Base-by-base conservation (phyloP, 2,329 filamentous ascomycete species). In the Aureobasidium sp. region DNA sequence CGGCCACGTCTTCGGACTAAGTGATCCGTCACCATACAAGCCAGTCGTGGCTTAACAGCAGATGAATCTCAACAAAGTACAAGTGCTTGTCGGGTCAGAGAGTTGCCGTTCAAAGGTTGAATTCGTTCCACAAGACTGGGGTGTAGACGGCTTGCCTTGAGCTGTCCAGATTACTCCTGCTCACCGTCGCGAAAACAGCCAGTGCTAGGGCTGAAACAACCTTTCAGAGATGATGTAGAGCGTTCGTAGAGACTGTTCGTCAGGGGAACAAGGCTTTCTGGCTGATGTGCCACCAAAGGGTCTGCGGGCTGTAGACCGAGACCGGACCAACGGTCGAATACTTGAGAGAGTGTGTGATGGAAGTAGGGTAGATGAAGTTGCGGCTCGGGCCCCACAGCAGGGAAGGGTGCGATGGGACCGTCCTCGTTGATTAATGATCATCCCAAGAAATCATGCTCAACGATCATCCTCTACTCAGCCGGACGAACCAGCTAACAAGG, bases 261-360 rank as follows among this genome's bases (percentile, higher is more conserved):
- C 15, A 49, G 25, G 45, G 17, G 22, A 49, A 49, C 56, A 34
- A 29, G 56, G 44, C 45, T 49, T 59, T 49, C 22, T 41, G 34
- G 45, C 56, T 39, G 56, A 49, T 45, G 22, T 47, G 44, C 22
- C 29, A n/a, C 44, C 20, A 22, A 41, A 59, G 45, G 44, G 56
- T 59, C 36, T 59, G 56, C 56, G 39, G 42, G 20, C 27, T 39
- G 45, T 7, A 20, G 25, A 59, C 36, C 44, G 31, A 37, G 45
- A 59, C 25, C 34, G 34, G 45, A 44, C 31, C 45, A 59, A 59
- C 45, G 56, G 56, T 39, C 45, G 56, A n/a, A 45, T n/a, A 14
- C 25, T 29, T 29, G 34, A 27, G 49, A 34, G 20, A 45, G 22
- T 20, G 39, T 37, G 39, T 37, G n/a, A 58, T 37, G 31, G 41